Percentiles rank a stretch among this genome's conserved stretches.
These are phyloP conservation scores for Aureobasidium melanogenum DNA, from an alignment of 2,329 filamentous ascomycete genomes.

Conservation along the genomic window DNA sequence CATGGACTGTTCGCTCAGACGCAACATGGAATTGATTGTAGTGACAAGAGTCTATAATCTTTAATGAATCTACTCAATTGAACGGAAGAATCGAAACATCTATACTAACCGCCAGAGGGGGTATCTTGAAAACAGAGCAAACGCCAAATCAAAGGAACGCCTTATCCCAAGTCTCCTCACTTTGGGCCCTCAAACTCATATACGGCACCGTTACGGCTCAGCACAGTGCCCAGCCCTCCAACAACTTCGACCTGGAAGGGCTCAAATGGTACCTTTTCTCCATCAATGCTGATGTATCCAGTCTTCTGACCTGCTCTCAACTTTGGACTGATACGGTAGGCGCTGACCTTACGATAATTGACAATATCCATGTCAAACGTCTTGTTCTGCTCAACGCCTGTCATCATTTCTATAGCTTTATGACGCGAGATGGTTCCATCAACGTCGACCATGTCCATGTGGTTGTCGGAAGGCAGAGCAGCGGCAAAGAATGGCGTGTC, in stretches of 20 bases:
- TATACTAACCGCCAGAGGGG: neutral
- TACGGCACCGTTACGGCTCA: constrained; percentile 61
- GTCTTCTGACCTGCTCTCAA: constrained; percentile 43
- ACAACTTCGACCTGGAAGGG: constrained; percentile 90
- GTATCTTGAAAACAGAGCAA: neutral
- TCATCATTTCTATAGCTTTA: constrained; percentile 60
- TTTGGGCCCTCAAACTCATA: constrained; percentile 52
- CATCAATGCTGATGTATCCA: constrained; percentile 90
- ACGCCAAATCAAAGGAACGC: neutral
- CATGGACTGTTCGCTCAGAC: too few species aligned
- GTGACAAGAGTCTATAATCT: neutral
- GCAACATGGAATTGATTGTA: too few species aligned
- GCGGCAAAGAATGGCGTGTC: constrained; percentile 83
- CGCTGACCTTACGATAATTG: constrained; percentile 75
- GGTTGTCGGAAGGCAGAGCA: constrained; percentile 71
- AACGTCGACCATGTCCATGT: constrained; percentile 75
- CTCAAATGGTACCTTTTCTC: constrained; percentile 76
- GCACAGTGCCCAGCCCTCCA: constrained; percentile 68
- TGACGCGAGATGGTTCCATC: constrained; percentile 63
- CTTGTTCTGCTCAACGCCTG: constrained; percentile 60
- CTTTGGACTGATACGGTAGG: constrained; percentile 69
- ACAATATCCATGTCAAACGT: constrained; percentile 76
- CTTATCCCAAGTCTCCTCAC: neutral
- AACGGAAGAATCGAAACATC: too few species aligned
- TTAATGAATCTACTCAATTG: neutral